Evolutionary conservation across 1,139 yeast species (phyloP).

Genomic region (Eremothecium gossypii): DNA sequence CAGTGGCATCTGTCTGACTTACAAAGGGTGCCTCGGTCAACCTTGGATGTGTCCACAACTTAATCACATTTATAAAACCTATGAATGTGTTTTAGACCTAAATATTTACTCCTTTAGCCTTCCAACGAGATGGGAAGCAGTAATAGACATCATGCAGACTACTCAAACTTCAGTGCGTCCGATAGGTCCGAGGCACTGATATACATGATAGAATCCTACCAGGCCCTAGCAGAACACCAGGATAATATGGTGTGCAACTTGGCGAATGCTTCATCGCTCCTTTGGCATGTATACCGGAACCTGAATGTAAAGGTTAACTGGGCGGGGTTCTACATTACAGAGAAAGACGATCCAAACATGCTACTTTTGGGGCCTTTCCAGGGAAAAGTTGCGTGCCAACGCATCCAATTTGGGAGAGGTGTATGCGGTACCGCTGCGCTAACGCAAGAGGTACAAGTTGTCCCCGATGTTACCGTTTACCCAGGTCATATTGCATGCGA

Average conservation of each 20-base stretch:
- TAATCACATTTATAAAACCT: no score
- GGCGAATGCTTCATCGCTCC: conserved; percentile 72
- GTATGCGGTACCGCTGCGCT: conserved; percentile 86
- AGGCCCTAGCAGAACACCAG: conserved; percentile 54
- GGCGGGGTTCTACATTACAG: conserved; percentile 77
- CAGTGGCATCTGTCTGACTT: no score
- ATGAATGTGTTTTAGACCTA: no score
- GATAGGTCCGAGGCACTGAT: conserved; percentile 52
- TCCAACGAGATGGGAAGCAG: neutral
- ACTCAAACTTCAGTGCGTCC: conserved; percentile 38
- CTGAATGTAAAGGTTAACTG: conserved; percentile 60
- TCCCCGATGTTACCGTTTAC: conserved; percentile 61
- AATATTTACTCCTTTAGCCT: no score
- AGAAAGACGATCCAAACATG: conserved; percentile 26
- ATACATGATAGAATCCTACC: conserved; percentile 49
- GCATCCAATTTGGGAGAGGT: conserved; percentile 67
- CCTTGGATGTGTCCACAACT: no score
- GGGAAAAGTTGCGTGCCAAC: conserved; percentile 94
- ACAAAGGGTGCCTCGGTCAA: no score
- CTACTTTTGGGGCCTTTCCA: conserved; percentile 87
- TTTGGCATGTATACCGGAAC: conserved; percentile 82
- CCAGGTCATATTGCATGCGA: conserved; percentile 98
- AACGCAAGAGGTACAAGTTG: conserved; percentile 53
- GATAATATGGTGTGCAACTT: conserved; percentile 82
- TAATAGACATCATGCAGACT: conserved; percentile 52